phyloP scores from a whole-genome alignment of 2,329 filamentous ascomycete species.

The Fusarium goolgardi region DNA sequence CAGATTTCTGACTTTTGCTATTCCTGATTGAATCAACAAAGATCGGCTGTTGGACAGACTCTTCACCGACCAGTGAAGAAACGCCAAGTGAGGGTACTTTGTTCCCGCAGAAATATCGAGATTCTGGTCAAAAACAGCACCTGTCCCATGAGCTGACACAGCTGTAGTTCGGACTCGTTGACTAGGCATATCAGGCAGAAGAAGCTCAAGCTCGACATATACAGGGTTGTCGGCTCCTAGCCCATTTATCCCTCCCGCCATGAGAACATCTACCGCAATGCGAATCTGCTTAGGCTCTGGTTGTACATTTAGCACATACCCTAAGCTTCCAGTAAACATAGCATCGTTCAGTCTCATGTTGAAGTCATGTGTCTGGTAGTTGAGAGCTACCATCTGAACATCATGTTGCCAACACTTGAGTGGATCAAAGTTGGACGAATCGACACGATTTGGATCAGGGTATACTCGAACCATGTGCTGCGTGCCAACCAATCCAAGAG shows the following conservation, averaged over 20 bases:
- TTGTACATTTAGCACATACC: constrained; percentile 9
- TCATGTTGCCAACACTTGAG: constrained; percentile 22
- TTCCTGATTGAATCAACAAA: not conserved
- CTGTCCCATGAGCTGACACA: rapidly evolving
- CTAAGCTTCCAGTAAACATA: constrained; percentile 15
- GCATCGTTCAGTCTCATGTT: constrained; percentile 17
- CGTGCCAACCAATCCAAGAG: not conserved
- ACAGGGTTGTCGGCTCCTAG: rapidly evolving
- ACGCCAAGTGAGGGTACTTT: not conserved
- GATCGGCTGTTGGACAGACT: not conserved
- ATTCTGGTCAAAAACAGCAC: not conserved
- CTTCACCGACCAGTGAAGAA: constrained; percentile 9
- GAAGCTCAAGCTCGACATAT: constrained; percentile 2
- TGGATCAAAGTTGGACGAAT: constrained; percentile 30
- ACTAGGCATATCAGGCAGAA: not conserved
- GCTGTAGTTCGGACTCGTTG: not conserved
- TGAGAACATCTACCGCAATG: constrained; percentile 7
- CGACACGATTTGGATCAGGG: constrained; percentile 26
- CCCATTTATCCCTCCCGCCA: not conserved
- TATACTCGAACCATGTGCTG: constrained; percentile 24
- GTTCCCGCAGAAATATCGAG: not conserved
- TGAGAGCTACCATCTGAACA: constrained; percentile 29
- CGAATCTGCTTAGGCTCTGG: not conserved
- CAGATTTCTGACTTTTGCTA: constrained; percentile 9
- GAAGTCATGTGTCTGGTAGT: constrained; percentile 21